Base-by-base conservation (phyloP, 169 alveolate species). In the Babesia sp. region DNA sequence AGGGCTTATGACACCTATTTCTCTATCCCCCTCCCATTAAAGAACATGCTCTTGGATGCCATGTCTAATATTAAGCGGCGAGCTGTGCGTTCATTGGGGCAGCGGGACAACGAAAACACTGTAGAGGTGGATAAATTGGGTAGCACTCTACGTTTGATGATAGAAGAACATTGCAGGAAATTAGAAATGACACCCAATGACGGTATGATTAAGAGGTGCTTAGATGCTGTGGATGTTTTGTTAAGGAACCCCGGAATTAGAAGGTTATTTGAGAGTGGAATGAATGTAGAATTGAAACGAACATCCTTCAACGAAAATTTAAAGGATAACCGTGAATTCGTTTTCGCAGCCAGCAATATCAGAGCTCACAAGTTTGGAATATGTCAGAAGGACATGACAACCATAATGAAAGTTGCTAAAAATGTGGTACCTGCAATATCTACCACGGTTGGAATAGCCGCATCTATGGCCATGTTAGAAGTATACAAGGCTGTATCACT, bases 341-440 rank as follows among this genome's bases (percentile, higher is more conserved):
- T 79, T n/a, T 79, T 53, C 20, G 56, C 56, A 29, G 70, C 78
- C 2, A 69, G 83, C 51, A 81, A 81, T 39, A 22, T 81, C 48
- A 72, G 89, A 42, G 89, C 89, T 9, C 9, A 33, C 26, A 72
- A 63, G 16, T 81, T 71, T 56, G 77, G 77, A 1, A 56, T 81
- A 1, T 41, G 51, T 22, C 84, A 71, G 34, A 59, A 36, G 18
- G 77, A 71, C 41, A 72, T 26, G 33, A 42, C 54, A 4, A 44
- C 71, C 28, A 22, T 81, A 9, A 41, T 81, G 42, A 56, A 56
- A 64, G 55, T 53, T 26, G 84, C 79, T 3, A 72, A 81, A 34
- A 34, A 46, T 14, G 71, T 81, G 4, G 74, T 81, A 9, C 89
- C 89, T 11, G 89, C 89, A 2, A 66, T 72, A 1, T 81, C 84